phyloP scores from a whole-genome alignment of 208 protist genomes.

The Trypanosoma avium region DNA sequence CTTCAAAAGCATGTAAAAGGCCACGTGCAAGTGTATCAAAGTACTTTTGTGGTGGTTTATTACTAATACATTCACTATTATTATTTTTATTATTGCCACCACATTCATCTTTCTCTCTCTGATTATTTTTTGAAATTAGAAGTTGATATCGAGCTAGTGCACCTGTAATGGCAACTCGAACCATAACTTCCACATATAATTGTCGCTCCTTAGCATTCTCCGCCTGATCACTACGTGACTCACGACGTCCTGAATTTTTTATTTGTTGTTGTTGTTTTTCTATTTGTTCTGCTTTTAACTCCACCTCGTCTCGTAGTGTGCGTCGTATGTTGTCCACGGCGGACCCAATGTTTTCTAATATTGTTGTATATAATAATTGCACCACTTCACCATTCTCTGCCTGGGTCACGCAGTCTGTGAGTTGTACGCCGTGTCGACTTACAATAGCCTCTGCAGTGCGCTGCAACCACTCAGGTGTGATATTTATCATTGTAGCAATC shows the following conservation, averaged over 20 bases:
- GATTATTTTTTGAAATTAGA: slow-evolving; percentile 11
- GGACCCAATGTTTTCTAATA: slow-evolving; percentile 6
- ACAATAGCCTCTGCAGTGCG: slow-evolving; percentile 35
- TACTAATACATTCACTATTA: slow-evolving; percentile 2
- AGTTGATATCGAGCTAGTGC: slow-evolving; percentile 50
- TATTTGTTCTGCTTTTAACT: background rate
- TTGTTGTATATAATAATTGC: slow-evolving; percentile 13
- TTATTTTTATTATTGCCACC: background rate
- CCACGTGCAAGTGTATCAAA: slow-evolving; percentile 58
- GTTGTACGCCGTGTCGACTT: slow-evolving; percentile 39
- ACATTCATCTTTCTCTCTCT: slow-evolving; percentile 4
- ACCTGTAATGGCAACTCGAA: slow-evolving; percentile 58
- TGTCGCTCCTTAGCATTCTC: slow-evolving; percentile 41
- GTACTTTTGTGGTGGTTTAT: slow-evolving; percentile 33
- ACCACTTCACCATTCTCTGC: slow-evolving; percentile 42
- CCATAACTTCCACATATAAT: slow-evolving; percentile 43
- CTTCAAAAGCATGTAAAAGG: slow-evolving; percentile 75
- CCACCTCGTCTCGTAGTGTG: background rate
- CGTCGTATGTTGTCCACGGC: slow-evolving; percentile 20
- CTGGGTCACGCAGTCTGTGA: slow-evolving; percentile 37
- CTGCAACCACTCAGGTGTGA: slow-evolving; percentile 31
- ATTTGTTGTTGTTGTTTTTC: background rate
- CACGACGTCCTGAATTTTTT: background rate
- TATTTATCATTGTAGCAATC: background rate
- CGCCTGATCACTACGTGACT: background rate